These are phyloP conservation scores for Albatrellus ellisii DNA, from an alignment of 768 basidiomycete genomes.

Conservation along the genomic window DNA sequence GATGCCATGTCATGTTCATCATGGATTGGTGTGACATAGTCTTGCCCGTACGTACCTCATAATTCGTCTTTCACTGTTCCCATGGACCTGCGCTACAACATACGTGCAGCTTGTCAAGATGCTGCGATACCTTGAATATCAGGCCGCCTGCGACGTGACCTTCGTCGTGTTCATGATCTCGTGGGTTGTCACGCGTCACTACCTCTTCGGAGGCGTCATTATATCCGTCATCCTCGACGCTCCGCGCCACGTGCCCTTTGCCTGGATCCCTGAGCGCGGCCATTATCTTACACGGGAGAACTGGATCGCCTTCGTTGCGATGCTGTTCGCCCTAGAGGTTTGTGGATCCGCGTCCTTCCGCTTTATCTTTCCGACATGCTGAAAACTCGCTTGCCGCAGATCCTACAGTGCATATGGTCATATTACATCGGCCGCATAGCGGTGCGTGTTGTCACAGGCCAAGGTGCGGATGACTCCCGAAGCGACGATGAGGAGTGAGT, in stretches of 20 bases:
- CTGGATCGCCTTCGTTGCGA: constrained; percentile 34
- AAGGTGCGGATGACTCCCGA: constrained; percentile 70
- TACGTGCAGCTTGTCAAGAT: constrained; percentile 75
- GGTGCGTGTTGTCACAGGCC: constrained; percentile 63
- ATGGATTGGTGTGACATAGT: constrained; percentile 96
- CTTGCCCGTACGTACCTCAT: constrained; percentile 54
- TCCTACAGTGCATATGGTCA: constrained; percentile 79
- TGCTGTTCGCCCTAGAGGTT: constrained; percentile 56
- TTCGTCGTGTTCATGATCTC: constrained; percentile 79
- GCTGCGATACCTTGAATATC: constrained; percentile 68
- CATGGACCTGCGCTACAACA: not conserved
- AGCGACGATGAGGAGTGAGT: constrained; percentile 73
- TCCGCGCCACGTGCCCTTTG: constrained; percentile 33
- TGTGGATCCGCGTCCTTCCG: constrained; percentile 6
- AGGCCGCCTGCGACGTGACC: constrained; percentile 50
- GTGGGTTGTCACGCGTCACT: constrained; percentile 85
- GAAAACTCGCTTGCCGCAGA: constrained; percentile 22
- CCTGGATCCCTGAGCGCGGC: constrained; percentile 48
- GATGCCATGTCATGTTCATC: constrained; percentile 77
- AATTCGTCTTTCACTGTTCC: constrained; percentile 5
- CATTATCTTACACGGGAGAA: constrained; percentile 36
- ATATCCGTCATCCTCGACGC: constrained; percentile 41
- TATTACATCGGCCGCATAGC: constrained; percentile 74
- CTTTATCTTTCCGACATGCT: not conserved
- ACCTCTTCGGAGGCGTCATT: constrained; percentile 67